Evolutionary conservation across 768 basidiomycete genomes (phyloP), one percentile per base, ranked within the genome.

Genomic region (Lactifluus pinguis): DNA sequence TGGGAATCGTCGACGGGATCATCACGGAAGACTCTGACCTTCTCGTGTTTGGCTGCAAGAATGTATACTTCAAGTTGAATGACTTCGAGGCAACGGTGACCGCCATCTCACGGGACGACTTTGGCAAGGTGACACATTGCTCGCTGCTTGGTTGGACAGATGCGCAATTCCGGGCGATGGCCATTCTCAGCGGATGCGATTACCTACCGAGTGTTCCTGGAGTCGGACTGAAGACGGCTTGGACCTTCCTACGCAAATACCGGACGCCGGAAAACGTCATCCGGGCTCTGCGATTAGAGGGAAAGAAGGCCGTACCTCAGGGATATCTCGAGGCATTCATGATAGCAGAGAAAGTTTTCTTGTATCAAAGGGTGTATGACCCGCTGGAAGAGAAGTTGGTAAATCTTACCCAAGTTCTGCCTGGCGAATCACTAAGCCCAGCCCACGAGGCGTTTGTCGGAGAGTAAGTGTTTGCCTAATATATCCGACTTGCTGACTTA

Each of bases 11-110:
- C 44, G 87, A 95, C 70, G 97, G 86, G 2, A 87, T 99, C 71
- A 81, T 99, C 66, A 98, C 97, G 1, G 97, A 99, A 74, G 97
- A 98, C 74, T 98, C 95, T 0, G 97, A 99, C 72, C 79, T 99
- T 32, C 85, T 98, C 61, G 95, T 99, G 51, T 98, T 97, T 69
- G 97, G 95, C n/a, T 95, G 93, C 74, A 80, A 80, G 66, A 86
- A 81, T 55, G 93, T 97, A 11, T 81, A 97, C n/a, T 92, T 91
- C 80, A 98, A 98, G 73, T 79, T 98, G 32, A 95, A 98, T 72
- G 69, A 77, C 2, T 77, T 80, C 58, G 79, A 82, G 38, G 78
- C 74, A 57, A 85, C 84, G n/a, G 81, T 88, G 63, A 77, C 80
- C 13, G 81, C 79, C 53, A 85, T 92, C 66, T 82, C 80, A 15